Conservation (phyloP, 495 filamentous ascomycete genomes). For the Patellaria atrata region DNA sequence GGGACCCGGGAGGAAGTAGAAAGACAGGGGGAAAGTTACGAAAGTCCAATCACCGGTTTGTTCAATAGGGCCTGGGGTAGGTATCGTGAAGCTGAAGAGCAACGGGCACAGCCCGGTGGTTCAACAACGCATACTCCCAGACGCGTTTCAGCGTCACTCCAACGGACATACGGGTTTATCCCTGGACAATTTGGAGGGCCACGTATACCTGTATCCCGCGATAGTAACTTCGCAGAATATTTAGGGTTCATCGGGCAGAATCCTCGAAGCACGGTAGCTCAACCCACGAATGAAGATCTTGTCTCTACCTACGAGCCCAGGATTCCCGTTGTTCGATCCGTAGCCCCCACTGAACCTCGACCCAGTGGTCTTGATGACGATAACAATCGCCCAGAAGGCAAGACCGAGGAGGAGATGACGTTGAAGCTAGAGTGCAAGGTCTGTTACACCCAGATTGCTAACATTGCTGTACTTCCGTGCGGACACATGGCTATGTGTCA, state of each 20-base stretch:
- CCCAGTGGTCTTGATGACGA: slow-evolving; percentile 22
- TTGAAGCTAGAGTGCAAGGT: slow-evolving; percentile 40
- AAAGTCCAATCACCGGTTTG: slow-evolving; percentile 28
- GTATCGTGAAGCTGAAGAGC: slow-evolving; percentile 24
- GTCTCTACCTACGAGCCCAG: too few species aligned
- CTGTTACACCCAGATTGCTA: slow-evolving; percentile 39
- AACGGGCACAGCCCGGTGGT: slow-evolving; percentile 12
- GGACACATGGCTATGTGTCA: slow-evolving; percentile 42
- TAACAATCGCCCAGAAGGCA: slow-evolving; percentile 31
- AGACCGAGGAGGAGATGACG: slow-evolving; percentile 33
- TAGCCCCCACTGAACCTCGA: too few species aligned
- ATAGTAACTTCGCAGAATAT: too few species aligned
- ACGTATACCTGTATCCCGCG: too few species aligned
- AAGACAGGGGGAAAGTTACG: slow-evolving; percentile 26
- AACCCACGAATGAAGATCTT: too few species aligned
- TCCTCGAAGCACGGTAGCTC: too few species aligned
- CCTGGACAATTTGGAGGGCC: too few species aligned
- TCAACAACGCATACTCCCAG: neutral
- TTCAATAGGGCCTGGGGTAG: slow-evolving; percentile 24
- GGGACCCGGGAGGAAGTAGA: slow-evolving; percentile 29
- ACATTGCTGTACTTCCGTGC: slow-evolving; percentile 40
- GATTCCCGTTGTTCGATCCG: too few species aligned
- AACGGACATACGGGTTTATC: too few species aligned
- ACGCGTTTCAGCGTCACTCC: neutral
- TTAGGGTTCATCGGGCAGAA: too few species aligned